Evolutionary conservation across 208 protist species (phyloP).

Genomic region (Leishmania braziliensis): DNA sequence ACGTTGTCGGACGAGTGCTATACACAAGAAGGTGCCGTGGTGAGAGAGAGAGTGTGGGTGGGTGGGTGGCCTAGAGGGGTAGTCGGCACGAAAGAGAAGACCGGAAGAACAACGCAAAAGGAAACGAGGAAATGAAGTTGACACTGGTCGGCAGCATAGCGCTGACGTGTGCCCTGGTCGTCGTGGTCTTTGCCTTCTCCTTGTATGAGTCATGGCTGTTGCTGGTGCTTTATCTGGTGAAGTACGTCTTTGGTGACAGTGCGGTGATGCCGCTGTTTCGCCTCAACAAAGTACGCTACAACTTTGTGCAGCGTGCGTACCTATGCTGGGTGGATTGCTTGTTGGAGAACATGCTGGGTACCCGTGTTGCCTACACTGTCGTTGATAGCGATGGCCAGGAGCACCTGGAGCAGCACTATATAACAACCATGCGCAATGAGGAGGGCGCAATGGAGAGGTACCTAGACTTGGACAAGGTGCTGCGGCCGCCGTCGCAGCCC

Average conservation of each 20-base stretch:
- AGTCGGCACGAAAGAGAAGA: background rate
- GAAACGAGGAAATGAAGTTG: conserved; percentile 26
- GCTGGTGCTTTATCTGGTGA: conserved; percentile 26
- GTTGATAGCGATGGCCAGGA: conserved; percentile 50
- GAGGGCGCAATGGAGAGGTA: conserved; percentile 12
- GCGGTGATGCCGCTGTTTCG: conserved; percentile 17
- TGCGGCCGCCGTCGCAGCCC: conserved; percentile 40
- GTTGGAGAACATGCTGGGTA: conserved; percentile 59
- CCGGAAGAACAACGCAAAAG: background rate
- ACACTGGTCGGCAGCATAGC: conserved; percentile 39
- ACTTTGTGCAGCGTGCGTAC: conserved; percentile 46
- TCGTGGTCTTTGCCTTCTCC: conserved; percentile 25
- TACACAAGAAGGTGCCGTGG: background rate
- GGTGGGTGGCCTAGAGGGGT: background rate
- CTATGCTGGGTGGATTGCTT: conserved; percentile 42
- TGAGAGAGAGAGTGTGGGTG: no score
- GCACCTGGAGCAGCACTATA: conserved; percentile 38
- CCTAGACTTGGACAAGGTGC: conserved; percentile 28
- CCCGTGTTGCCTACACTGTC: conserved; percentile 67
- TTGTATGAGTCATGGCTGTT: conserved; percentile 25
- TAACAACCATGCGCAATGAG: background rate
- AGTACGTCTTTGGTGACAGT: conserved; percentile 37
- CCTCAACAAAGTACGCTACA: conserved; percentile 31
- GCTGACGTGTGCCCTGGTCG: conserved; percentile 20
- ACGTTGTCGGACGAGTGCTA: background rate